Conservation (phyloP, 2,329 filamentous ascomycete species). For the Ascocoryne sarcoides region DNA sequence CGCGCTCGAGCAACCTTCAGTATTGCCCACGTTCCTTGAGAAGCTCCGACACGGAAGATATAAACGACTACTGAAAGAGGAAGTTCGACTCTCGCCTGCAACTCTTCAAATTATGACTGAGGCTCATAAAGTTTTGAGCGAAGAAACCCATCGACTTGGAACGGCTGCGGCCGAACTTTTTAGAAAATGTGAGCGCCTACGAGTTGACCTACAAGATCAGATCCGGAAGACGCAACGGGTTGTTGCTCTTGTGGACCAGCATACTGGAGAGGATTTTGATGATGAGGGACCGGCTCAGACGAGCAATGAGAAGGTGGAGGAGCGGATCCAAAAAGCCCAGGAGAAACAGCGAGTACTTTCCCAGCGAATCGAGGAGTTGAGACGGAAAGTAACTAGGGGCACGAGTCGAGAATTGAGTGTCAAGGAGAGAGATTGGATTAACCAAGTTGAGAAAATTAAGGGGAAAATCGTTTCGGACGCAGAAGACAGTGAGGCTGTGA, state of each 20-base stretch:
- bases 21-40: constrained; percentile 47
- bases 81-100: constrained; percentile 60
- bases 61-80: constrained; percentile 54
- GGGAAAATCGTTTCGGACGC: constrained; percentile 26
- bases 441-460: constrained; percentile 41
- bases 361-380: constrained; percentile 51
- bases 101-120: constrained; percentile 65
- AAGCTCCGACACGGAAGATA: constrained; percentile 50
- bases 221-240: constrained; percentile 58
- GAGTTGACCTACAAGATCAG: constrained; percentile 59
- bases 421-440: constrained; percentile 51
- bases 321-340: constrained; percentile 46
- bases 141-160: constrained; percentile 61
- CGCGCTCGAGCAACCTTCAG: constrained; percentile 48
- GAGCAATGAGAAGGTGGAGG: constrained; percentile 49
- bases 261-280: constrained; percentile 50
- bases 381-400: constrained; percentile 40
- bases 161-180: constrained; percentile 66
- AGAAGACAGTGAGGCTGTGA: constrained; percentile 4
- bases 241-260: constrained; percentile 55
- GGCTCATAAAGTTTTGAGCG: constrained; percentile 60
- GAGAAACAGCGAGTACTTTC: constrained; percentile 48
- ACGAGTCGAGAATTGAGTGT: constrained; percentile 47
- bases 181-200: constrained; percentile 58
- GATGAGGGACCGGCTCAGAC: constrained; percentile 37